phyloP scores from a whole-genome alignment of 2,329 filamentous ascomycete genomes.

The Alternaria arbusti region DNA sequence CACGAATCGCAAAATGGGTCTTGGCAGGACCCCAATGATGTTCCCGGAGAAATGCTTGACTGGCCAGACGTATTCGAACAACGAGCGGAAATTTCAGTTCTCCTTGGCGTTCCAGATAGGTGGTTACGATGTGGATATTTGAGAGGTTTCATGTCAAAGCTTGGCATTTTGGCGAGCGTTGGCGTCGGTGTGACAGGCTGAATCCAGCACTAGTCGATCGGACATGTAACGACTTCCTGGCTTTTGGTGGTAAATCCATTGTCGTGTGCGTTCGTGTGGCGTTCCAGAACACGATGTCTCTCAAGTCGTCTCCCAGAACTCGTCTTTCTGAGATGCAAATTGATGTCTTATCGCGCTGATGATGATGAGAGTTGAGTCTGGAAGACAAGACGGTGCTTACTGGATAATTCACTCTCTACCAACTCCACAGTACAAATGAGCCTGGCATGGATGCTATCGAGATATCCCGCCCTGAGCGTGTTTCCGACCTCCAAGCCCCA shows the following conservation, averaged over 20 bases:
- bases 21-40: neutral
- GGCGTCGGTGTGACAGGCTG: constrained; percentile 13
- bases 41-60: constrained; percentile 7
- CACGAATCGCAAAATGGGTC: neutral
- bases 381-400: neutral
- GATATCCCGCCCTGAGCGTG: neutral
- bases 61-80: constrained; percentile 7
- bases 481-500: neutral
- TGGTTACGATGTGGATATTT: constrained; percentile 4
- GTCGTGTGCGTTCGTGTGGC: neutral
- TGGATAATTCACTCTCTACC: neutral
- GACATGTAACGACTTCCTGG: neutral
- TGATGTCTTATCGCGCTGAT: neutral
- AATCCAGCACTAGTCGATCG: constrained; percentile 2
- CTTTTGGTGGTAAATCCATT: neutral
- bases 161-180: constrained; percentile 3
- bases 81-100: constrained; percentile 2
- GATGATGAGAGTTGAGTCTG: neutral
- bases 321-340: neutral
- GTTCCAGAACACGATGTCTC: neutral
- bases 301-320: neutral
- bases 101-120: constrained; percentile 5
- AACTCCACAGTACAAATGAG: neutral
- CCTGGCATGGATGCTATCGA: neutral
- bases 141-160: constrained; percentile 14